Base-by-base conservation (phyloP, 225 moss, liverwort and hornwort genomes). In the Physcomitrium patens region DNA sequence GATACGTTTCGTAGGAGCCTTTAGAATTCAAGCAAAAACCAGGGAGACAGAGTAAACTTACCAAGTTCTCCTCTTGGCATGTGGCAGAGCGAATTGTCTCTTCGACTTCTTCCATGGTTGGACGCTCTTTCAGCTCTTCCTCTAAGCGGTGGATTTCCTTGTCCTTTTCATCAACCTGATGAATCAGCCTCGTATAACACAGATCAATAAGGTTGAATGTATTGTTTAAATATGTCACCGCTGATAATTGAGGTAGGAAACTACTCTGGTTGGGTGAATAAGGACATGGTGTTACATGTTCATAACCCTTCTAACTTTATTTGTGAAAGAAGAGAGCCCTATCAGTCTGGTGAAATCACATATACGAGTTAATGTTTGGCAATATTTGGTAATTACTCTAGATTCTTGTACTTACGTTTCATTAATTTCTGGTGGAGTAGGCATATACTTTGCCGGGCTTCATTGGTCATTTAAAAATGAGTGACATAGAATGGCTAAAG, bases 81-180 rank as follows among this genome's bases (percentile, higher is more conserved):
- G 84, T 68, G 67, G 79, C 77, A 63, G 76, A 76, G 54, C 74
- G 79, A 63, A 76, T 63, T 18, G 80, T 81, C 60, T 79, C 86
- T 74, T 89, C 83, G 31, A 86, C 85, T 64, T 83, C 88, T 78
- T 86, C 79, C 65, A 85, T 72, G 26, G 83, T 83, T 65, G 81
- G 83, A 10, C 81, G 78, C 76, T 78, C 76, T 74, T 86, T 81
- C 79, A 89, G 72, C 59, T 86, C 83, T 5, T 89, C 81, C 59
- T 89, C 80, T 62, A 88, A 70, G 47, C 79, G 75, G 55, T 72
- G 59, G 27, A 88, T 88, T 62, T 80, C 78, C 62, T 77, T 77
- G 19, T 71, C 60, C 73, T 85, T 88, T 72, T 85, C 88, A 70
- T 88, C 77, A 63, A 85, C 81, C 81, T 83, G 58, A 70, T 28